These are phyloP conservation scores for Trametes polyzona DNA, from an alignment of 1,284 basidiomycete species.

Conservation along the genomic window DNA sequence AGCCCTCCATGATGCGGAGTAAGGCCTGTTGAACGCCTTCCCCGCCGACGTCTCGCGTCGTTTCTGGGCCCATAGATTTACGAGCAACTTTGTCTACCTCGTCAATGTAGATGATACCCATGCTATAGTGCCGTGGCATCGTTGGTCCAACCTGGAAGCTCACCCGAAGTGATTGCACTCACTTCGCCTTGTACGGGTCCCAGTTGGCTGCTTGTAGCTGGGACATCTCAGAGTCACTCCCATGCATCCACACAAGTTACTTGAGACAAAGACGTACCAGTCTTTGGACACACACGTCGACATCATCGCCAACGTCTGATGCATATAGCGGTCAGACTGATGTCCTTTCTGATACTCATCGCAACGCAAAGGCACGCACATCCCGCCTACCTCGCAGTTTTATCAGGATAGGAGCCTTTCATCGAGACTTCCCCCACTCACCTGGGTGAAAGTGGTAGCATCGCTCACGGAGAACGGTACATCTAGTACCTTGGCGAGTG, in stretches of 20 bases:
- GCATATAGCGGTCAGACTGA: background rate
- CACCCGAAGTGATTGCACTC: background rate
- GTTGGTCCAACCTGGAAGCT: too few relatives aligned
- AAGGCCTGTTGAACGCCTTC: conserved; percentile 96
- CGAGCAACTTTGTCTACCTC: conserved; percentile 94
- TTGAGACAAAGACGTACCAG: conserved; percentile 54
- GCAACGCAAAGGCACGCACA: conserved; percentile 56
- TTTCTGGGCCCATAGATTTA: conserved; percentile 64
- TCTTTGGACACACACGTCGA: conserved; percentile 87
- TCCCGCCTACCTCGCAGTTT: conserved; percentile 57
- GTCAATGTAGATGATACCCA: conserved; percentile 95
- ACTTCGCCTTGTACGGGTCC: conserved; percentile 84
- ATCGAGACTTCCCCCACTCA: conserved; percentile 33
- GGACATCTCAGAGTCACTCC: background rate
- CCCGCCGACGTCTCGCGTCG: conserved; percentile 90
- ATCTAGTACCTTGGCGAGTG: conserved; percentile 84
- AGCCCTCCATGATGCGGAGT: conserved; percentile 92
- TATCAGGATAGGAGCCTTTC: too few relatives aligned
- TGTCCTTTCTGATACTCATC: conserved; percentile 5
- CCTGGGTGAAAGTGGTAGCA: conserved; percentile 85
- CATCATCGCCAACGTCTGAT: conserved; percentile 92
- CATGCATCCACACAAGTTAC: background rate
- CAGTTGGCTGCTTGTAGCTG: conserved; percentile 86
- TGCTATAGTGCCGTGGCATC: conserved; percentile 46
- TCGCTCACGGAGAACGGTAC: conserved; percentile 91